Evolutionary conservation across 495 filamentous ascomycete species (phyloP), one percentile per base, ranked within the genome.

Genomic region (Pseudotulostoma volvatum): DNA sequence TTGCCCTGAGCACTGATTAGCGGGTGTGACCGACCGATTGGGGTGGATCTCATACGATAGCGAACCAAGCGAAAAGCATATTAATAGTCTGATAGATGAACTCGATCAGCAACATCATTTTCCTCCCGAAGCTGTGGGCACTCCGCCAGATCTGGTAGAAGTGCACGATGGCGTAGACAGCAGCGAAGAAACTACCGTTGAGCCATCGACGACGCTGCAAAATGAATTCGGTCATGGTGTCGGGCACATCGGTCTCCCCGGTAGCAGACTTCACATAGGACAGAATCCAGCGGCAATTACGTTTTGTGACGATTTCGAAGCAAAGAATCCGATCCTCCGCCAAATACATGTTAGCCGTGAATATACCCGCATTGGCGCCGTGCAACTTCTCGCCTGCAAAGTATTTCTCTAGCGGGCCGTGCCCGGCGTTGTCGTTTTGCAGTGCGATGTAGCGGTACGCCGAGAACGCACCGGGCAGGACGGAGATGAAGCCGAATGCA

Each of bases 21-120:
- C 23, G 11, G 11, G 23, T 11, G 5, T 11, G 5, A 11, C 23
- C 23, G 23, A 28, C 23, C 5, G 23, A 28, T 28, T 5, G 23
- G 23, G 23, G 23, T 5, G 11, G 5, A 30, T 15, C 4, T 45
- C 67, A 53, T 60, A 71, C 70, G 50, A 99, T 90, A 48, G 83
- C 84, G 60, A 99, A 96, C 92, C 92, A 99, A 37, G 92, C 85
- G 48, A 99, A 99, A 49, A 99, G 68, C 84, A 95, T 94, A 59
- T 78, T 87, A 57, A 96, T 67, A 9, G 84, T 86, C 53, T 95
- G 84, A 61, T 93, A 99, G 42, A 78, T 56, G 62, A 95, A 95
- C 53, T 96, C 90, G 38, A 99, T 55, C 44, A 90, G 66, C 52
- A 99, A 80, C 71, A 81, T 81, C 19, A 90, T 58, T 57, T 96